A percentile compares a stretch with the other conserved stretches of the same genome.
phyloP scores from a whole-genome alignment of 345 rosid genomes.

The Lagerstroemia speciosa region DNA sequence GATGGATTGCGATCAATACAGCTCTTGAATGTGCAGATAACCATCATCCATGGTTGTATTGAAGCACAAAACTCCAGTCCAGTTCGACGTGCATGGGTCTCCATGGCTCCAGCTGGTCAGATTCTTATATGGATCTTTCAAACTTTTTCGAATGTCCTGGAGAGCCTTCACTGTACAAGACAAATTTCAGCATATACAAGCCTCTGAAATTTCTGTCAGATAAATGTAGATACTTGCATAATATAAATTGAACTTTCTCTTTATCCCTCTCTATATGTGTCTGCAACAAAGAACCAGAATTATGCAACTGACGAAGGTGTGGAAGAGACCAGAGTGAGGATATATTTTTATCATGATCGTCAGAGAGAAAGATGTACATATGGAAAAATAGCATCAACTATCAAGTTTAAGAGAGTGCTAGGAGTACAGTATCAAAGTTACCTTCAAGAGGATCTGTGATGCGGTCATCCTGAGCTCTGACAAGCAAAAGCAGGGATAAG shows the following conservation, averaged over 20 bases:
- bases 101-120: constrained; percentile 70
- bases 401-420: neutral
- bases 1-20: constrained; percentile 28
- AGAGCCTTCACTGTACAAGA: constrained; percentile 48
- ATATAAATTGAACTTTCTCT: neutral
- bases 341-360: neutral
- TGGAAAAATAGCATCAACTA: constrained; percentile 3
- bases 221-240: neutral
- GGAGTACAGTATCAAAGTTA: constrained; percentile 6
- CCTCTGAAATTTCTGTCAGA: neutral
- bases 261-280: neutral
- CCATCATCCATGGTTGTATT: constrained; percentile 44
- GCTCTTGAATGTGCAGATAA: constrained; percentile 67
- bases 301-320: neutral
- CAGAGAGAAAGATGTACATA: neutral
- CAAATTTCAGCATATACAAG: neutral
- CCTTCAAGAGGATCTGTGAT: constrained; percentile 73
- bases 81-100: constrained; percentile 76
- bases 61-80: constrained; percentile 88
- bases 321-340: neutral
- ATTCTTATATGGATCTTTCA: constrained; percentile 49
- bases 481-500: constrained; percentile 18
- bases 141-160: constrained; percentile 36
- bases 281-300: neutral
- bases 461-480: constrained; percentile 24